Conservation (phyloP, 805 yeast genomes). For the Zygoascus flipseniorum region DNA sequence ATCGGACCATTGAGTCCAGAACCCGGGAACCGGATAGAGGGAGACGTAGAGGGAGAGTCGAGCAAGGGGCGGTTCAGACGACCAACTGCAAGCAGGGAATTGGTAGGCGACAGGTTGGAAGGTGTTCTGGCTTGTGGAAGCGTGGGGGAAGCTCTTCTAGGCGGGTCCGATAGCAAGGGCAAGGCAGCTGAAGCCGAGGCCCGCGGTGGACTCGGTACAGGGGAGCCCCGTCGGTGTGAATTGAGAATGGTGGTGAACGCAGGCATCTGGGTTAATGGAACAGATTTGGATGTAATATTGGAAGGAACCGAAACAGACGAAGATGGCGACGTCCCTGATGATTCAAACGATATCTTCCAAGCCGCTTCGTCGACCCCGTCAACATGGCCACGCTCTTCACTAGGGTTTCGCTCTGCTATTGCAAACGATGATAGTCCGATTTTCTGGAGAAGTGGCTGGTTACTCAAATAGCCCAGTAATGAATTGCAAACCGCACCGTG, state of each 20-base stretch:
- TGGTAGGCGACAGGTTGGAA: background rate
- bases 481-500: conserved; percentile 35
- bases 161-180: background rate
- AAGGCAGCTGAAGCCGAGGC: background rate
- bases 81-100: background rate
- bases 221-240: background rate
- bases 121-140: background rate
- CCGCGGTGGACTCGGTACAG: background rate
- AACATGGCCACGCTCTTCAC: background rate
- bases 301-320: background rate
- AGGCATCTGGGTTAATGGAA: background rate
- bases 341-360: background rate
- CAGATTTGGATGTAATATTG: background rate
- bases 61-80: background rate
- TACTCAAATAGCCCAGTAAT: conserved; percentile 25
- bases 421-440: conserved; percentile 22
- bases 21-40: background rate
- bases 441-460: conserved; percentile 25
- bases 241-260: background rate
- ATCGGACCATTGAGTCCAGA: background rate
- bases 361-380: background rate
- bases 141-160: no score
- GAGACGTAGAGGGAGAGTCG: background rate
- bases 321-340: background rate
- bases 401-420: conserved; percentile 3